Percentiles rank a stretch among this genome's conserved stretches.
These are phyloP conservation scores for Mortierella hygrophila DNA, from an alignment of 192 early-diverging fungal species.

Conservation along the genomic window DNA sequence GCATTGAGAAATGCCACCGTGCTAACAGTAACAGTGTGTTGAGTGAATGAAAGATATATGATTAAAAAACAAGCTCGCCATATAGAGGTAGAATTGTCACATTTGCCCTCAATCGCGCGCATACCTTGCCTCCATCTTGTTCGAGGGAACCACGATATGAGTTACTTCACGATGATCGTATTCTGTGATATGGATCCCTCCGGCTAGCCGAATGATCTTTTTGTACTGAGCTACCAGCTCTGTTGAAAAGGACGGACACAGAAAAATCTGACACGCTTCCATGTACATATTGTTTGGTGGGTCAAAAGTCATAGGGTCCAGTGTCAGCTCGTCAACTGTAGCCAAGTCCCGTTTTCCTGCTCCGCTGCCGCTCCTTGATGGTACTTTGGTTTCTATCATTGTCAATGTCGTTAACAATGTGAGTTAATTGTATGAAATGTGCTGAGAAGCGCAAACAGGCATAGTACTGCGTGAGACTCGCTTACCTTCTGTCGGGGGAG, in stretches of 20 bases:
- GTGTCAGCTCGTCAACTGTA: background rate
- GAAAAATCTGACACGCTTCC: conserved; percentile 39
- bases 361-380: background rate
- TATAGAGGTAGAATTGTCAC: background rate
- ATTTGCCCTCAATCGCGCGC: background rate
- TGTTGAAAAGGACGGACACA: conserved; percentile 17
- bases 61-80: background rate
- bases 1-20: conserved; percentile 23
- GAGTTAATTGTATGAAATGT: background rate
- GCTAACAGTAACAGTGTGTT: background rate
- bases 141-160: conserved; percentile 38
- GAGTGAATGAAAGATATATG: background rate
- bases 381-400: background rate
- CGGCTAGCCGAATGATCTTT: conserved; percentile 31
- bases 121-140: conserved; percentile 20
- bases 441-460: background rate
- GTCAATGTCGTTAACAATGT: background rate
- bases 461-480: background rate
- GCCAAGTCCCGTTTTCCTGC: background rate
- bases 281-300: conserved; percentile 19
- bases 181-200: conserved; percentile 30
- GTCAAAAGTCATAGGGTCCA: background rate
- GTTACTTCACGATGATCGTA: conserved; percentile 37
- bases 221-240: conserved; percentile 14
- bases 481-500: background rate